Percentiles rank a stretch among this genome's conserved stretches.
phyloP scores from a whole-genome alignment of 306 rosid genomes.

The Lablab purpureus region DNA sequence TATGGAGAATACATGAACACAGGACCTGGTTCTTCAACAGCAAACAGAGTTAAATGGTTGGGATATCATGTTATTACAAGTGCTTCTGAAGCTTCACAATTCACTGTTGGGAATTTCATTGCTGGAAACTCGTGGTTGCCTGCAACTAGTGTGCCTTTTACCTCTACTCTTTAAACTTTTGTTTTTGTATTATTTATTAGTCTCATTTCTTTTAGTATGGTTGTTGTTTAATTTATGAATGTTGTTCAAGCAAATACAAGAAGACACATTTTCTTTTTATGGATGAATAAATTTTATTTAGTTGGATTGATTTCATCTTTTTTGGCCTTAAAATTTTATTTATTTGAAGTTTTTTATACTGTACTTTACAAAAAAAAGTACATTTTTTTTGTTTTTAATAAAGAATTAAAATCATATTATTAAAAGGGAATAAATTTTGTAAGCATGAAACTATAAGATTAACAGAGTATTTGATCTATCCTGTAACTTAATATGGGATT shows the following conservation, averaged over 20 bases:
- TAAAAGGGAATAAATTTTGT: no score
- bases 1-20: conserved; percentile 46
- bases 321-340: no score
- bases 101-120: not conserved
- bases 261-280: not conserved
- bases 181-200: not conserved
- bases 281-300: not conserved
- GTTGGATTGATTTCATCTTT: not conserved
- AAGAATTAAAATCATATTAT: no score
- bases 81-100: conserved; percentile 30
- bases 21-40: conserved; percentile 21
- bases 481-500: no score
- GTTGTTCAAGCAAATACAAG: not conserved
- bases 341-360: no score
- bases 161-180: not conserved
- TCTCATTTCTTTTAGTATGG: not conserved
- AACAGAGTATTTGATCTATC: no score
- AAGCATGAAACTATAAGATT: no score
- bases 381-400: not conserved
- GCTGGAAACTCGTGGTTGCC: conserved; percentile 32
- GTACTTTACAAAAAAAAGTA: no score
- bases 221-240: not conserved
- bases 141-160: not conserved
- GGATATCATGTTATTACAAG: conserved; percentile 12
- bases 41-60: not conserved